A percentile compares a stretch with the other conserved stretches of the same genome.
Conservation (phyloP, 495 filamentous ascomycete genomes). For the Penicillium antarcticum region DNA sequence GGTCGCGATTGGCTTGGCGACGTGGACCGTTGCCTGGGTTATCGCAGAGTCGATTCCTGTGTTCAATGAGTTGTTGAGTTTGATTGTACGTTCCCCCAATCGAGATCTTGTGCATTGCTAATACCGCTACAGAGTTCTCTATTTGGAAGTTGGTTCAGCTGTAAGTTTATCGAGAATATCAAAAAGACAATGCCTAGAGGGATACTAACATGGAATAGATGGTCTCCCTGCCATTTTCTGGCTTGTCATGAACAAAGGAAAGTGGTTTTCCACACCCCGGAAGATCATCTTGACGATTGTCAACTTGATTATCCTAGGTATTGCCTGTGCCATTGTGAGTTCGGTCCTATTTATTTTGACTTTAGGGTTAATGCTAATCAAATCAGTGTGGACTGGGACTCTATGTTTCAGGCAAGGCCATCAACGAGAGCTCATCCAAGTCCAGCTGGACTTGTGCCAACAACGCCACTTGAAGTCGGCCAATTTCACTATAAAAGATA, state of each 20-base stretch:
- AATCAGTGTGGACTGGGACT: constrained; percentile 35
- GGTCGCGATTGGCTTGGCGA: constrained; percentile 50
- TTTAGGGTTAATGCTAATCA: constrained; percentile 2
- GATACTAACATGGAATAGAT: constrained; percentile 15
- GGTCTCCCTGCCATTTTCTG: constrained; percentile 38
- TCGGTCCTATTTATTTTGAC: background rate
- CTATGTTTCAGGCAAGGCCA: constrained; percentile 34
- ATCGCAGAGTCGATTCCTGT: constrained; percentile 69
- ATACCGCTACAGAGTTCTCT: constrained; percentile 20
- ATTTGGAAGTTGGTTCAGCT: constrained; percentile 41
- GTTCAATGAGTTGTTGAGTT: constrained; percentile 59
- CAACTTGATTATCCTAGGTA: constrained; percentile 50
- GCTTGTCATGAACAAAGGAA: constrained; percentile 50
- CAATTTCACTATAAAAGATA: too few species aligned
- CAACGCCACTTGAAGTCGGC: constrained; percentile 13
- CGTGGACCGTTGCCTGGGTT: constrained; percentile 63
- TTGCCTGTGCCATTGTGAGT: constrained; percentile 41
- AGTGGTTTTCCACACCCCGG: constrained; percentile 33
- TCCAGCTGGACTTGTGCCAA: constrained; percentile 34
- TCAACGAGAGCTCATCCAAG: constrained; percentile 30
- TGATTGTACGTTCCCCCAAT: constrained; percentile 18
- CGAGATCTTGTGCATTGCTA: background rate
- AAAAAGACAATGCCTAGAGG: background rate
- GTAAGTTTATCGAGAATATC: constrained; percentile 4
- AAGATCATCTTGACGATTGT: constrained; percentile 45